Base-by-base conservation (phyloP, 805 yeast species). In the Yarrowia sp. region DNA sequence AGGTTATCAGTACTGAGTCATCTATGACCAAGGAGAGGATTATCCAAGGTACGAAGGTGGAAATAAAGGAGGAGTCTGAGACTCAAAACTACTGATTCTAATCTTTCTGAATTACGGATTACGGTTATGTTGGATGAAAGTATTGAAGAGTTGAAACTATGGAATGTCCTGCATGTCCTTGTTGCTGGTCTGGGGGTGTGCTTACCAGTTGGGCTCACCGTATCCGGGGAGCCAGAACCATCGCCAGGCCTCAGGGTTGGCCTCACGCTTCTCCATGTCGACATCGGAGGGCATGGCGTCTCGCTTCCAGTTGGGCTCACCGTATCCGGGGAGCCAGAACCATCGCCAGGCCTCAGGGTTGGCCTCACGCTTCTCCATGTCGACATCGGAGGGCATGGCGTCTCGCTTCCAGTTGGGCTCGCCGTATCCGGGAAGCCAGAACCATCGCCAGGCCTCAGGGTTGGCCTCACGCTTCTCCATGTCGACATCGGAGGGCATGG, bases 241-340 rank as follows among this genome's bases (percentile, higher is more conserved):
- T 35, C 58, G 28, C 58, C 58, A 51, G 10, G 58, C 41, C 52
- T 46, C 52, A 19, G 51, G 51, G 22, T 26, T 44, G 21, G 58
- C 41, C 30, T 46, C 36, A 10, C 35, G 36, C 21, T 36, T 36
- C 40, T 36, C 40, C 40, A 6, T n/a, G 21, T 36, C 21, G 21
- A 12, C 40, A 14, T n/a, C 40, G 12, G 33, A 14, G 21, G 52
- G 28, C 33, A 19, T 22, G 11, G 48, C 48, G 3, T 46, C 54
- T 12, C 59, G 59, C 59, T 51, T 51, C 58, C 58, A 51, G 58
- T 51, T 51, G 30, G 58, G 58, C 58, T 51, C 41, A n/a, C 58
- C 58, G 30, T 24, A 33, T 2, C 30, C 21, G 41, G 58, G 58
- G 6, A 33, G 24, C 58, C 58, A 51, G 41, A 10, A 32, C 58